phyloP scores from a whole-genome alignment of 306 rosid genomes.

The Vachellia pachyceras region DNA sequence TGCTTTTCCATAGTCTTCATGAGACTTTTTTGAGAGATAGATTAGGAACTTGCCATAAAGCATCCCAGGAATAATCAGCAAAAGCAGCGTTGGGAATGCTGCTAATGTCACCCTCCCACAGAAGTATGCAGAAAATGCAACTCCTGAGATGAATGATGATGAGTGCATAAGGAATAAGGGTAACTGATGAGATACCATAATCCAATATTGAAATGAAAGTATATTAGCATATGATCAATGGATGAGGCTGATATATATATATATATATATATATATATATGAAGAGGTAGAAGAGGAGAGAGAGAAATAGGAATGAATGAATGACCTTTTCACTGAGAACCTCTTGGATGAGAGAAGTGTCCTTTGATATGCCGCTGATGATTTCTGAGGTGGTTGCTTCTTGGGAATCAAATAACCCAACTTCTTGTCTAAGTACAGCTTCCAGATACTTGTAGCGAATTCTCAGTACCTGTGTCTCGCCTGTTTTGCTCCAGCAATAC shows the following conservation, averaged over 20 bases:
- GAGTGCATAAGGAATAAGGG: constrained; percentile 88
- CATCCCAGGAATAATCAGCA: constrained; percentile 88
- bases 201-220: too few relatives aligned
- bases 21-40: constrained; percentile 59
- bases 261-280: background rate
- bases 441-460: constrained; percentile 88
- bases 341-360: constrained; percentile 86
- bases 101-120: constrained; percentile 83
- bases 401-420: constrained; percentile 86
- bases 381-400: constrained; percentile 90
- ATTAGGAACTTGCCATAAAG: constrained; percentile 81
- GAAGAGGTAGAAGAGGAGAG: background rate
- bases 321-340: constrained; percentile 90
- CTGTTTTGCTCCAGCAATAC: constrained; percentile 96
- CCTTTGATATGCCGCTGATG: constrained; percentile 82
- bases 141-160: constrained; percentile 82
- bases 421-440: constrained; percentile 93
- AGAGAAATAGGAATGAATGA: background rate
- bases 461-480: constrained; percentile 84
- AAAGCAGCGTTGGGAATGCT: constrained; percentile 79
- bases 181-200: constrained; percentile 46
- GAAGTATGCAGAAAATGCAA: constrained; percentile 72
- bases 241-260: background rate
- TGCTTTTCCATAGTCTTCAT: constrained; percentile 70
- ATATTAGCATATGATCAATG: too few relatives aligned